phyloP scores from a whole-genome alignment of 805 yeast genomes.

The Ogataea pignaliae region DNA sequence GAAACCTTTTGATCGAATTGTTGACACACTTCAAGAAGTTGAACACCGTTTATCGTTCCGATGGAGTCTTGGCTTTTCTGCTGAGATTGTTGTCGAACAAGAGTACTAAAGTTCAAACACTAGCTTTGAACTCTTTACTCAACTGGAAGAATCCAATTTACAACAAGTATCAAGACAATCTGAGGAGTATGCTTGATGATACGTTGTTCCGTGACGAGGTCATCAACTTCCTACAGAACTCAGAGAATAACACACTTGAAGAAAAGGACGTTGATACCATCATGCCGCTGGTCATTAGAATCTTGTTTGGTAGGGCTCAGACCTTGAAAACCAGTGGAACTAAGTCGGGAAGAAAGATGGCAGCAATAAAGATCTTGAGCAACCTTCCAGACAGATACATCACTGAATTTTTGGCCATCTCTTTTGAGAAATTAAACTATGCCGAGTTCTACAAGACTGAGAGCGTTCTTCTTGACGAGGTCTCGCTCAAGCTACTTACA shows the following conservation, averaged over 20 bases:
- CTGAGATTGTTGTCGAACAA: constrained; percentile 58
- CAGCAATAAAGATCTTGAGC: constrained; percentile 62
- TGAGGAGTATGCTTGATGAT: constrained; percentile 75
- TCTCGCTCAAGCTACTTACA: constrained; percentile 36
- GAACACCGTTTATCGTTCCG: constrained; percentile 46
- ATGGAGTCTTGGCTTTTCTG: constrained; percentile 49
- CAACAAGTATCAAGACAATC: constrained; percentile 66
- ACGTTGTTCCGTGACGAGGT: constrained; percentile 83
- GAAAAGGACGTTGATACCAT: constrained; percentile 53
- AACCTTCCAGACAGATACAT: constrained; percentile 50
- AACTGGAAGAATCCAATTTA: constrained; percentile 57
- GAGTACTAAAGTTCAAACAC: constrained; percentile 57
- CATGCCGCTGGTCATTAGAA: constrained; percentile 70
- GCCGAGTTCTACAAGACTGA: constrained; percentile 27
- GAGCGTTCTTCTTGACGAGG: constrained; percentile 18
- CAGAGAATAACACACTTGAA: constrained; percentile 52
- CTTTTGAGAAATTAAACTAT: constrained; percentile 49
- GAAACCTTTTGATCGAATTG: constrained; percentile 53
- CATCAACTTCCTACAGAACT: constrained; percentile 51
- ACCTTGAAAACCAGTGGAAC: constrained; percentile 61
- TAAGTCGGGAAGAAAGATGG: constrained; percentile 66
- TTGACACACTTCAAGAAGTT: constrained; percentile 64
- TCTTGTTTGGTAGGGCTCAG: constrained; percentile 84
- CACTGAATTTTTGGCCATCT: constrained; percentile 55
- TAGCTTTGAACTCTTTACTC: constrained; percentile 66